Evolutionary conservation across 2,329 filamentous ascomycete genomes (phyloP), one percentile per base, ranked within the genome.

Genomic region (Amesomyces nigricolor): DNA sequence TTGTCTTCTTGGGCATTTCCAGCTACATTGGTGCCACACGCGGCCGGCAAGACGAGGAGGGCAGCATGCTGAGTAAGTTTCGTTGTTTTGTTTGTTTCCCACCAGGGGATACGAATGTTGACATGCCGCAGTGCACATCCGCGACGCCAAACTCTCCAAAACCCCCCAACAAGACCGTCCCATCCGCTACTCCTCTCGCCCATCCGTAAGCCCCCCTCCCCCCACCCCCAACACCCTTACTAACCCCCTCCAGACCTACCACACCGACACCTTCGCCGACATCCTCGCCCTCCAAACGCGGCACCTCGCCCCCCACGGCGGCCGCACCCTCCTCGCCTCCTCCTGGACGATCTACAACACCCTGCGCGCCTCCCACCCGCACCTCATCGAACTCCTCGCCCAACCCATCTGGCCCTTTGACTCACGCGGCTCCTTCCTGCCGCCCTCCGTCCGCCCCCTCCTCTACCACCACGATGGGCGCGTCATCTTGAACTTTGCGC

Each of bases 261-360:
- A 89, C 70, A 88, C 82, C 37, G 86, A 89, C 68, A 80, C 83
- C 61, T 77, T 79, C 5, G 83, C 83, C 38, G 85, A 89, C 62
- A 73, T 88, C 16, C 74, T 88, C 32, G 80, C 81, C 59, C 80
- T 87, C 73, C 73, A 86, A n/a, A 85, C 81, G 1, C 74, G 84
- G 40, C 79, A 74, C 62, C 78, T 78, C 22, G 83, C 86, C 7
- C 7, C 74, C 0, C 65, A 72, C 2, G 86, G 86, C 30, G 86
- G 86, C 26, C 75, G 78, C 61, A 87, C 84, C 64, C 79, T 85
- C 61, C 75, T 89, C 40, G 76, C 83, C 2, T 85, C 84, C 14
- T 78, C 77, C 16, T 80, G 84, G 70, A 79, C 77, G 0, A 75
- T 88, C 26, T 89, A 88, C 73, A 89, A 89, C 58, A 75, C 84